Evolutionary conservation across 345 rosid genomes (phyloP).

Genomic region (Citrus maxima): DNA sequence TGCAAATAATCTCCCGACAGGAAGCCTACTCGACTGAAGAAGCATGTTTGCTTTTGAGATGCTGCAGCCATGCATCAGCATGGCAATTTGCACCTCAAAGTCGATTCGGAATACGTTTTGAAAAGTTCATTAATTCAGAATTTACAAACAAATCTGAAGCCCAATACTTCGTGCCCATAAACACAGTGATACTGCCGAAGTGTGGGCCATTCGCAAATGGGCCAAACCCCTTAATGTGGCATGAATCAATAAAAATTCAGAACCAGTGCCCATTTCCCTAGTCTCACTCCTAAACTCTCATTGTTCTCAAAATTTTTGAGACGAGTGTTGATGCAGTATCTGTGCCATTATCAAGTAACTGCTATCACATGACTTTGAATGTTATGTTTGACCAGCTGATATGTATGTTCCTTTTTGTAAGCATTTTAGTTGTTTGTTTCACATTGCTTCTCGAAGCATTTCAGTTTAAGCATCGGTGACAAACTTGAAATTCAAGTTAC

Average conservation of each 20-base stretch:
- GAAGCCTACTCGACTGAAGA: constrained; percentile 10
- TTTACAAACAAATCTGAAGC: not conserved
- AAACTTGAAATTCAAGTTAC: no score
- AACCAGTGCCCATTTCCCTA: no score
- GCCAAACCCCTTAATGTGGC: not conserved
- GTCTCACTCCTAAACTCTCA: no score
- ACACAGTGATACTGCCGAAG: no score
- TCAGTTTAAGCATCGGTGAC: not conserved
- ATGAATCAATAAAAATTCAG: not conserved
- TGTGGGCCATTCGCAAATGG: not conserved
- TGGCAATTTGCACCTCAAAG: not conserved
- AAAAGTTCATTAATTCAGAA: not conserved
- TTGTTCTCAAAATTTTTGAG: not conserved
- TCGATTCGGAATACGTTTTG: not conserved
- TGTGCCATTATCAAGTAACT: not conserved
- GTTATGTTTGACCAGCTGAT: no score
- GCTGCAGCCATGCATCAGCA: not conserved
- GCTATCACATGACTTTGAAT: no score
- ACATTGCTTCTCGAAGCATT: not conserved
- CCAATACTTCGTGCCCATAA: not conserved
- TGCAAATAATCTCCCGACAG: constrained; percentile 18
- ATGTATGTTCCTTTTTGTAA: no score
- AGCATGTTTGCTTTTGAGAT: constrained; percentile 8
- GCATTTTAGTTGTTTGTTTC: not conserved
- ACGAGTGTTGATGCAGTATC: not conserved